Conservation (phyloP, 1,284 basidiomycete genomes). For the Apiotrichum akiyoshidainum region DNA sequence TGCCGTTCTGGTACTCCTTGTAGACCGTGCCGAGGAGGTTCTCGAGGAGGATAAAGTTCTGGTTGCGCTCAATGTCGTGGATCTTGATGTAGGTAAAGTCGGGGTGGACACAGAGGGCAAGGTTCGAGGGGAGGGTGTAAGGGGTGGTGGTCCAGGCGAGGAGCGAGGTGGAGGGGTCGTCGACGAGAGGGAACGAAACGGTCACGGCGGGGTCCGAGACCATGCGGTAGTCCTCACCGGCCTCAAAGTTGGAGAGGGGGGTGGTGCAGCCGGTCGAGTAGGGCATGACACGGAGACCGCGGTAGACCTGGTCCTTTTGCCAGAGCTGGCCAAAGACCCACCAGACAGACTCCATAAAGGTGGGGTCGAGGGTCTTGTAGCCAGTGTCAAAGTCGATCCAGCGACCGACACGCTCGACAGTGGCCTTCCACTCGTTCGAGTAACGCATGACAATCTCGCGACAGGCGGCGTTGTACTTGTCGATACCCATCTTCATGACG, state of each 20-base stretch:
- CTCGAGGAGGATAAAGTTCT: slow-evolving; percentile 92
- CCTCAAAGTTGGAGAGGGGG: slow-evolving; percentile 97
- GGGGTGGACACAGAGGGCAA: slow-evolving; percentile 93
- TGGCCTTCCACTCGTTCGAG: slow-evolving; percentile 84
- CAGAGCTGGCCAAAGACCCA: slow-evolving; percentile 97
- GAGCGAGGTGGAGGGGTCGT: slow-evolving; percentile 85
- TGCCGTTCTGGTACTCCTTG: slow-evolving; percentile 70
- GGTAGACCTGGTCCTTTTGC: slow-evolving; percentile 91
- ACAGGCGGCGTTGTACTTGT: slow-evolving; percentile 96
- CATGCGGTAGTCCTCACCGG: slow-evolving; percentile 87
- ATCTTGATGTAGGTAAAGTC: slow-evolving; percentile 97
- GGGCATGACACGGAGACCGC: slow-evolving; percentile 93
- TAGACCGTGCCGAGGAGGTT: slow-evolving; percentile 83
- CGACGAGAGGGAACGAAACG: slow-evolving; percentile 85
- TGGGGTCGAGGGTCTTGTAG: slow-evolving; percentile 92
- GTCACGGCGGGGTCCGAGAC: slow-evolving; percentile 95
- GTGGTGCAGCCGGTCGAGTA: slow-evolving; percentile 97
- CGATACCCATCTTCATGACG: slow-evolving; percentile 93
- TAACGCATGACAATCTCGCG: slow-evolving; percentile 98
- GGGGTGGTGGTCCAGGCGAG: slow-evolving; percentile 99
- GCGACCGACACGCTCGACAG: slow-evolving; percentile 95
- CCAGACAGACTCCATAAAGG: slow-evolving; percentile 99
- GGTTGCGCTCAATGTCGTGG: slow-evolving; percentile 80
- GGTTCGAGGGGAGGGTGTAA: slow-evolving; percentile 96
- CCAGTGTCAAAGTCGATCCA: slow-evolving; percentile 99